Evolutionary conservation across 2,329 filamentous ascomycete species (phyloP).

Genomic region (Xylariaceae sp.): DNA sequence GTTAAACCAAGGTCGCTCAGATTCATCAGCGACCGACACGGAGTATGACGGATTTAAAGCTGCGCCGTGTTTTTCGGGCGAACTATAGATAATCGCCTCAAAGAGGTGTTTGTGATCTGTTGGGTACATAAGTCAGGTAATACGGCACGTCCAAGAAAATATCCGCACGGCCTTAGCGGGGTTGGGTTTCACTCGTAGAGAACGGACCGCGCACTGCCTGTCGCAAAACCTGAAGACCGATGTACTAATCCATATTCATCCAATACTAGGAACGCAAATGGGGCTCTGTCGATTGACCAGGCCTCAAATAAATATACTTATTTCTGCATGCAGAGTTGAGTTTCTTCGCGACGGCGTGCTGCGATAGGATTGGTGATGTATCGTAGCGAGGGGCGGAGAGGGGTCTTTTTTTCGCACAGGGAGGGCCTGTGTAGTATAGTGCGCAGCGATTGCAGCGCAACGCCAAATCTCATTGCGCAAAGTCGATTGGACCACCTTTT

Average conservation of each 20-base stretch:
- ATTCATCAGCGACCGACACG: too few relatives aligned
- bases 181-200: too few relatives aligned
- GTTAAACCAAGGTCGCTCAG: too few relatives aligned
- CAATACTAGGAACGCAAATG: background rate
- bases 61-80: background rate
- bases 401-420: too few relatives aligned
- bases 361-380: too few relatives aligned
- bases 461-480: background rate
- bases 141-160: background rate
- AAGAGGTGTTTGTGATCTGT: background rate
- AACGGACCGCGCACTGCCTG: background rate
- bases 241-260: background rate
- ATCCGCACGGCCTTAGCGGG: too few relatives aligned
- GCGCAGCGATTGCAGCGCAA: background rate
- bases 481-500: background rate
- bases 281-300: background rate
- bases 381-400: too few relatives aligned
- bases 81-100: background rate
- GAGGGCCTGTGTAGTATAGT: background rate
- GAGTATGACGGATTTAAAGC: background rate
- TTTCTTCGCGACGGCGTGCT: background rate
- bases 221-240: background rate
- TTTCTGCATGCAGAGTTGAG: background rate
- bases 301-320: background rate
- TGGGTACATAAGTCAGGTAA: background rate